phyloP scores from a whole-genome alignment of 163 green algal genomes.

The Scenedesmus sp. region DNA sequence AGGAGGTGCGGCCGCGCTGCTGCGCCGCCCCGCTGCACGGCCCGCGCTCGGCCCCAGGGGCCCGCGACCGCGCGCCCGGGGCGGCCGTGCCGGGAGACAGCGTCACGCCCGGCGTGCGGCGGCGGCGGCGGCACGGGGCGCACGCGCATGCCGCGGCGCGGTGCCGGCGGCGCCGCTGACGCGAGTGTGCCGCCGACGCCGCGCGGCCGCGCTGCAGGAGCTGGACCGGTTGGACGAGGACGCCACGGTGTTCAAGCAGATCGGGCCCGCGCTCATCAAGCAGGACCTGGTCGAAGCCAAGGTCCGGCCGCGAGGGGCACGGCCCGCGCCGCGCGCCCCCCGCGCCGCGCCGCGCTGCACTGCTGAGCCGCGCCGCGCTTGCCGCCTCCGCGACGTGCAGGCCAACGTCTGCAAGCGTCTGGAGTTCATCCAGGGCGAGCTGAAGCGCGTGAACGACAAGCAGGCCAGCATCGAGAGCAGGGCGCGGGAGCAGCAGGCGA shows the following conservation, averaged over 20 bases:
- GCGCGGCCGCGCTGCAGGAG: conserved; percentile 62
- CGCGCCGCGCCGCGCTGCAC: neutral
- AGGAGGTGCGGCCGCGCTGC: conserved; percentile 54
- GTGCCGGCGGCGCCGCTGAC: neutral
- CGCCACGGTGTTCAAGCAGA: conserved; percentile 77
- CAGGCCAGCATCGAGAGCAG: conserved; percentile 66
- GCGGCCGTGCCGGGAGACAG: neutral
- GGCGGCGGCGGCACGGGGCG: neutral
- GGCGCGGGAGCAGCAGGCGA: conserved; percentile 58
- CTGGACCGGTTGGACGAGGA: conserved; percentile 75
- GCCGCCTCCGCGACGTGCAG: too few species aligned
- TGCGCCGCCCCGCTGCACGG: neutral
- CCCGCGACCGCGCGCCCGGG: neutral
- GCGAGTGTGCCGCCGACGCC: neutral
- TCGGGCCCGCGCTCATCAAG: conserved; percentile 70
- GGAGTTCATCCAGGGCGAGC: conserved; percentile 80
- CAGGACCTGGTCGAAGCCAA: conserved; percentile 71
- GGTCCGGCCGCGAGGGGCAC: too few species aligned
- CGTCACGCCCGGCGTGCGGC: neutral
- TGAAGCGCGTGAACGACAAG: conserved; percentile 60
- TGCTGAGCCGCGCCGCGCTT: too few species aligned
- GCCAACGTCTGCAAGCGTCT: conserved; percentile 84
- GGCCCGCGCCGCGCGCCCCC: conserved; percentile 8
- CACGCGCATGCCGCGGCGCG: neutral
- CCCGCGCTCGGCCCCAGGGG: neutral